phyloP scores from a whole-genome alignment of 805 yeast species.

The Candida lessepsii region DNA sequence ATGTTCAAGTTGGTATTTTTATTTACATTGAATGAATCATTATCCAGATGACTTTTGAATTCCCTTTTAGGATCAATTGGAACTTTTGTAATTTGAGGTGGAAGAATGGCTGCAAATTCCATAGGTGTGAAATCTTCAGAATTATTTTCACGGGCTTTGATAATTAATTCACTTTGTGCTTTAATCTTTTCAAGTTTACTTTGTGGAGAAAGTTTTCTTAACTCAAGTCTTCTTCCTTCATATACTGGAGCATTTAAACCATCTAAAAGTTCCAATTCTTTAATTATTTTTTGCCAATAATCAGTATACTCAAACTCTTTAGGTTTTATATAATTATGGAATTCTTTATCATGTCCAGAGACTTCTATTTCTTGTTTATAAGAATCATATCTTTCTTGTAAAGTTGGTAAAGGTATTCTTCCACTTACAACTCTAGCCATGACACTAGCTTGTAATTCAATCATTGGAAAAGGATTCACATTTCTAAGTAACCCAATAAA shows the following conservation, averaged over 20 bases:
- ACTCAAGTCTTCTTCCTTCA: conserved; percentile 10
- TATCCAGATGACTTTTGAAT: too few species aligned
- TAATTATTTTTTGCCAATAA: conserved; percentile 24
- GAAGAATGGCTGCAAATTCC: background rate
- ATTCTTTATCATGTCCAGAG: conserved; percentile 21
- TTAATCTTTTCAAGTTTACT: conserved; percentile 9
- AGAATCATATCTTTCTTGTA: conserved; percentile 31
- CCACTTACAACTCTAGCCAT: conserved; percentile 44
- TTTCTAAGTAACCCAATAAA: conserved; percentile 43
- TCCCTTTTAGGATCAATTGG: too few species aligned
- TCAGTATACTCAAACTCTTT: conserved; percentile 60
- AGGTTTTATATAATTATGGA: conserved; percentile 49
- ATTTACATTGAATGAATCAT: too few species aligned
- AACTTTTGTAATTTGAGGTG: background rate
- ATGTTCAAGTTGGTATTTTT: too few species aligned
- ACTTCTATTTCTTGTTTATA: conserved; percentile 27
- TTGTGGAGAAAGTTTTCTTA: conserved; percentile 4
- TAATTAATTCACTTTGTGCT: background rate
- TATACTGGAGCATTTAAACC: conserved; percentile 13
- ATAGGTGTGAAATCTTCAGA: background rate
- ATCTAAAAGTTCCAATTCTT: background rate
- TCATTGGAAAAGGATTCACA: conserved; percentile 50
- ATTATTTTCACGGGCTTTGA: background rate
- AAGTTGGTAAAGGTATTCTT: conserved; percentile 39
- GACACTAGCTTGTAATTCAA: conserved; percentile 49